Base-by-base conservation (phyloP, 2,329 filamentous ascomycete species). In the Nothophoma quercina region DNA sequence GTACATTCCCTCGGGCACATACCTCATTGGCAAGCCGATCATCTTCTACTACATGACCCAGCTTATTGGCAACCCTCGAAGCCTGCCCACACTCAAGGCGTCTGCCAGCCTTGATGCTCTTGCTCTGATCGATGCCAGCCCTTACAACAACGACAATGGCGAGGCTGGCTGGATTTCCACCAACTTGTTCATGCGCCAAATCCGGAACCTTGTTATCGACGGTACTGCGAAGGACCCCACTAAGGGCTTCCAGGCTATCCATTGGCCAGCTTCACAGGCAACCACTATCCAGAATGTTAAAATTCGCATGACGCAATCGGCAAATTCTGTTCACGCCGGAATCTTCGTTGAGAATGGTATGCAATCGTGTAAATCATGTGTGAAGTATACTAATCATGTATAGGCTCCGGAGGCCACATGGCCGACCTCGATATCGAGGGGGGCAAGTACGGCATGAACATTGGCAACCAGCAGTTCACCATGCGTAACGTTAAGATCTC, bases 141-240 rank as follows among this genome's bases (percentile, higher is more conserved):
- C 69, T 12, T 75, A 75, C 68, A 78, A 39, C 46, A 78, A 59
- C 55, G 50, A 29, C 70, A 64, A 62, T 45, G 72, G 68, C 7
- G 58, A 67, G 51, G 65, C 75, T 43, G 78, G 78, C 54, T 81
- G 75, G 75, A 70, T 67, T 2, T 79, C 84, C 0, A 85, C 84
- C 33, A 87, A 85, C 61, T 79, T 88, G 8, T 90, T 90, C 69
- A 84, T 80, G 62, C 79, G 86, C 25, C 83, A 86, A 57, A 81
- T 90, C 51, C 79, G 86, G 8, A 90, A 91, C 64, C 78, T 91
- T 50, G 77, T 85, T 51, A 70, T 74, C n/a, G 87, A 90, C 65
- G 72, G 81, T 28, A 85, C 81, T 2, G 73, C 75, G 5, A 77
- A 85, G 3, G 74, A 79, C 35, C 67, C 80, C 0, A 63, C 70